Base-by-base conservation (phyloP, 2,329 filamentous ascomycete genomes). In the Fusarium domesticum region DNA sequence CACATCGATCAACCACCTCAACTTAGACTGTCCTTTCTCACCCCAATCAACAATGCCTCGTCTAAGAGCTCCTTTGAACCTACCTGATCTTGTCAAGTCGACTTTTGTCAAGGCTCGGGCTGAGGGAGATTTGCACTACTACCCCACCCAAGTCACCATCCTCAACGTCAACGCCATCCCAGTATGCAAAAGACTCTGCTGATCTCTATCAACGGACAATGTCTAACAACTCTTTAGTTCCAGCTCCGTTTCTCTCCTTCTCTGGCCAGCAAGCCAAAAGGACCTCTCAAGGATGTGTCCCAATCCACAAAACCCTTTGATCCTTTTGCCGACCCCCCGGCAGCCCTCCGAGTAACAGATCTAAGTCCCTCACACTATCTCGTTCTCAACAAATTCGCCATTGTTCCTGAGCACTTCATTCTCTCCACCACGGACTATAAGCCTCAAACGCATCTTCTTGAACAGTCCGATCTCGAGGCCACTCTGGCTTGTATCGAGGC, bases 341-440 rank as follows among this genome's bases (percentile, higher is more conserved):
- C 70, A 3, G 69, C 74, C 5, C 74, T 85, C 43, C 69, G 84
- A 30, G 65, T 83, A 34, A 64, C 75, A 14, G 63, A 65, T 18
- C 58, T 86, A 6, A 70, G 70, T 2, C 69, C 78, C 1, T 64
- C 69, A 7, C 84, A 89, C 63, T 73, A 76, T 46, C 72, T 89
- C 33, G 79, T 89, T 1, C 70, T 89, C 32, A 89, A 89, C 71
- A 89, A 89, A 64, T 89, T 85, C 56, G 84, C 85, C 37, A 68
- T 89, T 37, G 83, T 87, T 25, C 76, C 78, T 0, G 75, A 83
- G 56, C 85, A 89, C 66, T 87, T 86, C 61, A 87, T 89, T 54
- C 74, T 89, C 37, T 78, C 81, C 0, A 89, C 85, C 0, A 77
- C 68, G n/a, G 64, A 68, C 1, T 81, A 83, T 61, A 78, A 80